A percentile compares a stretch with the other conserved stretches of the same genome.
These are phyloP conservation scores for Arachnopeziza araneosa DNA, from an alignment of 2,329 filamentous ascomycete species.

Conservation along the genomic window DNA sequence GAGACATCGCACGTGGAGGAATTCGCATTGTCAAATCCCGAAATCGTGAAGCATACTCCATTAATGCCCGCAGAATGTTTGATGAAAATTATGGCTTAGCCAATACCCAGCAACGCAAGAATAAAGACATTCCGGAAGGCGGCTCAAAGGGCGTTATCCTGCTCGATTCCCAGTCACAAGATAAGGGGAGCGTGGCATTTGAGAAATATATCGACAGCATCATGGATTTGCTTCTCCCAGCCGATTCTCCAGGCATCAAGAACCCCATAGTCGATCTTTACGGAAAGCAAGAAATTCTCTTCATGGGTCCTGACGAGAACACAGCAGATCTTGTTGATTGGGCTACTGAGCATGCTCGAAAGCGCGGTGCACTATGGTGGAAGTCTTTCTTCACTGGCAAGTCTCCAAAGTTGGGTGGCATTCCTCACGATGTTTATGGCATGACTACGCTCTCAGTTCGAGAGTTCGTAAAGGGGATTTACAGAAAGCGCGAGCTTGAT, in stretches of 20 bases:
- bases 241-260: slow-evolving; percentile 93
- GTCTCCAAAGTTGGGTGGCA: slow-evolving; percentile 90
- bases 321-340: slow-evolving; percentile 95
- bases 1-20: slow-evolving; percentile 92
- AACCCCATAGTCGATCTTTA: slow-evolving; percentile 96
- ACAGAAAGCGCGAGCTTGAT: slow-evolving; percentile 90
- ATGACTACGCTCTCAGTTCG: slow-evolving; percentile 98
- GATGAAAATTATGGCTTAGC: slow-evolving; percentile 98
- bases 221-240: slow-evolving; percentile 84
- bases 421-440: slow-evolving; percentile 91
- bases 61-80: slow-evolving; percentile 94
- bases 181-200: slow-evolving; percentile 86
- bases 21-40: slow-evolving; percentile 98
- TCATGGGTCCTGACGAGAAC: slow-evolving; percentile 99
- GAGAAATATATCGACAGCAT: slow-evolving; percentile 99
- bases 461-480: slow-evolving; percentile 93
- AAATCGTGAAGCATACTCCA: slow-evolving; percentile 90
- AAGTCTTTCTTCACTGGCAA: slow-evolving; percentile 99
- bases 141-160: slow-evolving; percentile 97
- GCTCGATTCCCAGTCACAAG: slow-evolving; percentile 88
- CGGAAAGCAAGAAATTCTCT: slow-evolving; percentile 92
- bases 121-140: slow-evolving; percentile 98
- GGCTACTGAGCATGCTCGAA: slow-evolving; percentile 92
- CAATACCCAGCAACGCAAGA: slow-evolving; percentile 98
- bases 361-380: slow-evolving; percentile 92